Evolutionary conservation across 495 filamentous ascomycete species (phyloP).

Genomic region (Evernia prunastri): DNA sequence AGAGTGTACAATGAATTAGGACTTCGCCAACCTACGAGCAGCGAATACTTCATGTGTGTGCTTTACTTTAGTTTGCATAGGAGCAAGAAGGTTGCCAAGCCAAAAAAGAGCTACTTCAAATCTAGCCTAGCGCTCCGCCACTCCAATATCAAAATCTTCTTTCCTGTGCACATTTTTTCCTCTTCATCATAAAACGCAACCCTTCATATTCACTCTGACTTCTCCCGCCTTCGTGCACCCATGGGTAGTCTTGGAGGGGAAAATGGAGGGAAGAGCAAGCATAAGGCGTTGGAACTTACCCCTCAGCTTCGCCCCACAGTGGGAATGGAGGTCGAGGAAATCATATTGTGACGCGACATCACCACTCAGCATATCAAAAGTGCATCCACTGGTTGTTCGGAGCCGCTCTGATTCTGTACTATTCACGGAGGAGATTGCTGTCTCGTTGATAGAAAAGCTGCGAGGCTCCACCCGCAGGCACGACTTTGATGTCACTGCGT

Average conservation of each 20-base stretch:
- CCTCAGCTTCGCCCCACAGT: conserved; percentile 4
- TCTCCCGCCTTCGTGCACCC: conserved; percentile 19
- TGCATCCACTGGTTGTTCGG: background rate
- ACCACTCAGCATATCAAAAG: background rate
- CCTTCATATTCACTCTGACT: conserved; percentile 26
- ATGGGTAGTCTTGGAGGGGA: conserved; percentile 25
- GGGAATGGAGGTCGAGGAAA: conserved; percentile 16
- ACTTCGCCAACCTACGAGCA: too few species aligned
- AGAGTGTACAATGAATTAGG: background rate
- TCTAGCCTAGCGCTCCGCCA: background rate
- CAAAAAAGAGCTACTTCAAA: background rate
- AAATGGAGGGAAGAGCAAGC: conserved; percentile 19
- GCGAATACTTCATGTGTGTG: too few species aligned
- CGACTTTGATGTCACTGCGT: background rate
- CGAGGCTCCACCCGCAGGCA: background rate
- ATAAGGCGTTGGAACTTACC: conserved; percentile 16
- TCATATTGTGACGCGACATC: conserved; percentile 18
- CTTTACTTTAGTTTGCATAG: background rate
- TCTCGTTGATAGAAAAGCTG: background rate
- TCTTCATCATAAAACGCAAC: conserved; percentile 22
- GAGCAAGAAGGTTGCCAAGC: too few species aligned
- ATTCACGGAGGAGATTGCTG: background rate
- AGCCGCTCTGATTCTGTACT: background rate
- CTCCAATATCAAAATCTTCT: background rate
- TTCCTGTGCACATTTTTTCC: background rate